Evolutionary conservation across 2,329 filamentous ascomycete genomes (phyloP).

Genomic region (Pseudogymnoascus sp.): DNA sequence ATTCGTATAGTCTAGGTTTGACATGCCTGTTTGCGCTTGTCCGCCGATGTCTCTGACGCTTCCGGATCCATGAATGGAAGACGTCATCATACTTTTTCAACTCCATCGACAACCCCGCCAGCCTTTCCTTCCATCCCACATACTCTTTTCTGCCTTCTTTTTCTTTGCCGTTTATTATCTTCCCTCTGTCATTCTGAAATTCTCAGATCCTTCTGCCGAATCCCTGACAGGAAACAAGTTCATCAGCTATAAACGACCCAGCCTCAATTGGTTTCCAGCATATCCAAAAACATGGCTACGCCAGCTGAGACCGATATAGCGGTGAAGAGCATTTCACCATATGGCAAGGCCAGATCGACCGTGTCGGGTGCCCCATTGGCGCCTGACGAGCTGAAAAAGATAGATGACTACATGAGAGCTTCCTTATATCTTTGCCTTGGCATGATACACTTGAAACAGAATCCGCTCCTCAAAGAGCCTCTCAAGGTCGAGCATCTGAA

Average conservation of each 20-base stretch:
- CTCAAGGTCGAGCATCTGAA: slow-evolving; percentile 66
- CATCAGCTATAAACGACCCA: background rate
- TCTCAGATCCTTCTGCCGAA: background rate
- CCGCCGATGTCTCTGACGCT: background rate
- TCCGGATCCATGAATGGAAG: background rate
- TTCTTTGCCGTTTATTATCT: background rate
- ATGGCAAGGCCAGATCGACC: slow-evolving; percentile 58
- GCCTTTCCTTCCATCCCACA: background rate
- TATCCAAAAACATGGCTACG: background rate
- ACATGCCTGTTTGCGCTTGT: background rate
- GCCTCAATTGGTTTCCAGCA: background rate
- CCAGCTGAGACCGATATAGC: slow-evolving; percentile 27
- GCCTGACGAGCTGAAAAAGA: slow-evolving; percentile 58
- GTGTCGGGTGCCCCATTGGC: slow-evolving; percentile 55
- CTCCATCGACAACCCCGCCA: background rate
- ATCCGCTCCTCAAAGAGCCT: slow-evolving; percentile 64
- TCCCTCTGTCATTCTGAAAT: background rate
- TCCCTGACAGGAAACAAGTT: too few species aligned
- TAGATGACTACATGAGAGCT: slow-evolving; percentile 67
- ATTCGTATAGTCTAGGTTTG: background rate
- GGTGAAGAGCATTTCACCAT: slow-evolving; percentile 54
- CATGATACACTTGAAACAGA: slow-evolving; percentile 73
- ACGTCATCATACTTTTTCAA: background rate
- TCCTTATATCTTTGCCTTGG: slow-evolving; percentile 69
- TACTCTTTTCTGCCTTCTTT: background rate